Evolutionary conservation across 805 yeast genomes (phyloP).

Genomic region (Starmerella vaccinii): DNA sequence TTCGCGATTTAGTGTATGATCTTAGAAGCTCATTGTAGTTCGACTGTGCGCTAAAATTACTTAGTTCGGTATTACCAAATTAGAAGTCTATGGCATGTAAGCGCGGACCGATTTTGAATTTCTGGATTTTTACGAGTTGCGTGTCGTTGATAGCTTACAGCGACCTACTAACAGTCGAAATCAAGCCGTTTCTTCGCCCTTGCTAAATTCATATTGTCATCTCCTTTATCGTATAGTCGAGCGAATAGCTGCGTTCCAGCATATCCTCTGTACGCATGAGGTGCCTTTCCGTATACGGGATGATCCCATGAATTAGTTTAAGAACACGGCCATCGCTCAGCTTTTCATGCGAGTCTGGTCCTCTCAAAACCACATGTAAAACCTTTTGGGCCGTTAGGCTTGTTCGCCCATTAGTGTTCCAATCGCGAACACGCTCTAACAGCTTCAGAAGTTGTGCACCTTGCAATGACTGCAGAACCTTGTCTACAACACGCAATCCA

Average conservation of each 20-base stretch:
- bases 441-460: conserved; percentile 50
- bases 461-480: conserved; percentile 46
- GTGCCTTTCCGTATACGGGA: conserved; percentile 87
- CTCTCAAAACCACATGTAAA: conserved; percentile 50
- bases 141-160: background rate
- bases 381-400: conserved; percentile 73
- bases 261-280: conserved; percentile 63
- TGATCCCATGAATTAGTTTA: conserved; percentile 56
- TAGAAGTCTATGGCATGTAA: no score
- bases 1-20: no score
- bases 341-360: conserved; percentile 42
- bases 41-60: no score
- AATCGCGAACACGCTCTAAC: conserved; percentile 72
- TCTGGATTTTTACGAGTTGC: no score
- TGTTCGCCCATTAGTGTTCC: conserved; percentile 85
- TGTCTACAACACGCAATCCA: conserved; percentile 55
- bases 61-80: no score
- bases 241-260: conserved; percentile 71
- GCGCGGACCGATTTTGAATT: no score
- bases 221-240: conserved; percentile 75
- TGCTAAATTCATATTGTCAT: conserved; percentile 31
- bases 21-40: no score
- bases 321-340: conserved; percentile 59
- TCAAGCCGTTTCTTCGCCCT: no score
- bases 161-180: no score